Percentiles rank a stretch among this genome's conserved stretches.
Conservation (phyloP, 192 early-diverging fungal species). For the Entomortierella parvispora region DNA sequence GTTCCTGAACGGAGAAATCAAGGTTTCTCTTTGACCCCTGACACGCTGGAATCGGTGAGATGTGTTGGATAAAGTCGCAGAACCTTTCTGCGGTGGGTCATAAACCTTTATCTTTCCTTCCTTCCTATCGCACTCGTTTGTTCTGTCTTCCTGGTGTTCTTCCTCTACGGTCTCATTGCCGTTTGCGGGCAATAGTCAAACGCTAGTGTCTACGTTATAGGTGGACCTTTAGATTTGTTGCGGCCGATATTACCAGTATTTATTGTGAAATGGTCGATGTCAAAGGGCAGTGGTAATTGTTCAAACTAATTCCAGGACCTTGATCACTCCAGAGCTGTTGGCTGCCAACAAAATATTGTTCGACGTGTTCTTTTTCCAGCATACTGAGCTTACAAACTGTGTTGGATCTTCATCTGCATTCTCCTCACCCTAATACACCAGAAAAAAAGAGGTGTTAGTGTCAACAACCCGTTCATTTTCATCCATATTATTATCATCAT, state of each 20-base stretch:
- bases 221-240: too few species aligned
- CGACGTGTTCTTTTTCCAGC: constrained; percentile 82
- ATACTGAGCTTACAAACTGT: constrained; percentile 91
- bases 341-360: constrained; percentile 80
- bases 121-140: not conserved
- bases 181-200: too few species aligned
- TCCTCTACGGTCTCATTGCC: too few species aligned
- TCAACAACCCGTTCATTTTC: not conserved
- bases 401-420: constrained; percentile 66
- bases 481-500: constrained; percentile 1
- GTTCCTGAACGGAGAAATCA: too few species aligned
- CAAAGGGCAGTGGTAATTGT: too few species aligned
- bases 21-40: not conserved
- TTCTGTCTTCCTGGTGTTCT: too few species aligned
- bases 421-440: constrained; percentile 61
- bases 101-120: not conserved
- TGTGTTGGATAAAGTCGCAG: not conserved
- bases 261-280: too few species aligned
- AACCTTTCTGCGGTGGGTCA: not conserved
- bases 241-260: too few species aligned
- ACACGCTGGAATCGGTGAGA: not conserved
- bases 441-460: not conserved
- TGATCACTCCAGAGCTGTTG: constrained; percentile 92
- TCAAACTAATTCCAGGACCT: constrained; percentile 79
- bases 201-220: too few species aligned